Evolutionary conservation across 1,139 yeast genomes (phyloP).

Genomic region (Scheffersomyces parashehatae): DNA sequence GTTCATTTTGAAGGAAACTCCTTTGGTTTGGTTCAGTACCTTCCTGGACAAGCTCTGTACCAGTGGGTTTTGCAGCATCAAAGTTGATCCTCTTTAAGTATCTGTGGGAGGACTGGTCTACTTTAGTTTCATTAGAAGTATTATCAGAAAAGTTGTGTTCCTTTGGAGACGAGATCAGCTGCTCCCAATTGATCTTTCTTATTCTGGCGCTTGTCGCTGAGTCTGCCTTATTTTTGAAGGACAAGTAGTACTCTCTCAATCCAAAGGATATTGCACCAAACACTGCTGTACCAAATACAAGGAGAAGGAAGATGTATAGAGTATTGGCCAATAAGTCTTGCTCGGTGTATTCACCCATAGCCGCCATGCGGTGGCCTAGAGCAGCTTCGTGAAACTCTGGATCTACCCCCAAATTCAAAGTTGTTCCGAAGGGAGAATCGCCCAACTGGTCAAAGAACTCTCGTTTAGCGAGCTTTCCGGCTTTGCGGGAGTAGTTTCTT

Average conservation of each 20-base stretch:
- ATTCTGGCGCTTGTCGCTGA: slow-evolving; percentile 8
- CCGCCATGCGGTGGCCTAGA: too few relatives aligned
- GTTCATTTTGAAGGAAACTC: too few relatives aligned
- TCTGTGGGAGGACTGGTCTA: too few relatives aligned
- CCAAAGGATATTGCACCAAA: slow-evolving; percentile 26
- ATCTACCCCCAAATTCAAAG: not conserved
- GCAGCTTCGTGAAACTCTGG: not conserved
- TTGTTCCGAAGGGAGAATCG: not conserved
- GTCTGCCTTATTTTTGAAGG: slow-evolving; percentile 11
- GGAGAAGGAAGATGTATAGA: slow-evolving; percentile 27
- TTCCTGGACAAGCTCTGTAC: too few relatives aligned
- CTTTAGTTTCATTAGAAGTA: too few relatives aligned
- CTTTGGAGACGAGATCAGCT: too few relatives aligned
- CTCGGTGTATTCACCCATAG: slow-evolving; percentile 6
- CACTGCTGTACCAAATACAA: slow-evolving; percentile 23
- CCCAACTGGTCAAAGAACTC: not conserved
- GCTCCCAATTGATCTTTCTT: slow-evolving; percentile 1
- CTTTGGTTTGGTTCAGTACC: too few relatives aligned
- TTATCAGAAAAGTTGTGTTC: too few relatives aligned
- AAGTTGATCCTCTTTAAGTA: too few relatives aligned
- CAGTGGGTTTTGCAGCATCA: too few relatives aligned
- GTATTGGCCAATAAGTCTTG: slow-evolving; percentile 28
- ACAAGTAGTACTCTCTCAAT: slow-evolving; percentile 26
- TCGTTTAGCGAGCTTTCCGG: not conserved
- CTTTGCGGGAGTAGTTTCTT: too few relatives aligned